Conservation (phyloP, 169 alveolate species). For the Neospora caninum region DNA sequence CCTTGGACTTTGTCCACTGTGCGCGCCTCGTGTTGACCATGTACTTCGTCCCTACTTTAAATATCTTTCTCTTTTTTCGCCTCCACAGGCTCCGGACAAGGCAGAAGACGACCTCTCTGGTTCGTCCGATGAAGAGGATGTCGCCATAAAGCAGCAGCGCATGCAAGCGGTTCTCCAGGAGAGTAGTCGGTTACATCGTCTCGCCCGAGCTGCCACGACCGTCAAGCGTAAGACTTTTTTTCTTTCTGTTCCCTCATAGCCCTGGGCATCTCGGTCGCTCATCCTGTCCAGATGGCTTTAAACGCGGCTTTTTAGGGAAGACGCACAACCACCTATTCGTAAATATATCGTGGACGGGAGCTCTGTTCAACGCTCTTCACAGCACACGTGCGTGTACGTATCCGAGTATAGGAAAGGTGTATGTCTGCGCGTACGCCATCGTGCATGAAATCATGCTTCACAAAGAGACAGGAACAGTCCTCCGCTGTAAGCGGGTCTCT, state of each 20-base stretch:
- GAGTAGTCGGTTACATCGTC: slow-evolving; percentile 38
- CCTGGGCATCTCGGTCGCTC: neutral
- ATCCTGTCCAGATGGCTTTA: neutral
- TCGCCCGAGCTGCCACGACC: slow-evolving; percentile 43
- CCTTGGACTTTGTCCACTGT: no score
- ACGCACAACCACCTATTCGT: neutral
- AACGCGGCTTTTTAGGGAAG: neutral
- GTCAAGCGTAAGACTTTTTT: slow-evolving; percentile 6
- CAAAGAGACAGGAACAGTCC: no score
- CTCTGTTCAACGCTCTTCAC: no score
- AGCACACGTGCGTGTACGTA: no score
- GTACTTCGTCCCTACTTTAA: neutral
- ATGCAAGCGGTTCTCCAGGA: slow-evolving; percentile 43
- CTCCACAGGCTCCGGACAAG: slow-evolving; percentile 42
- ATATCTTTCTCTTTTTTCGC: neutral
- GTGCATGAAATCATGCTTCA: no score
- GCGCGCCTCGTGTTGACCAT: no score
- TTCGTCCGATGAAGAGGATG: slow-evolving; percentile 39
- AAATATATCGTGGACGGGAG: neutral
- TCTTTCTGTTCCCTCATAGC: neutral
- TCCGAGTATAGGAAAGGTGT: no score
- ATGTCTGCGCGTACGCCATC: no score
- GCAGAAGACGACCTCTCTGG: slow-evolving; percentile 14
- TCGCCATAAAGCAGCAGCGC: slow-evolving; percentile 45
- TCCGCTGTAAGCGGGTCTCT: no score